Evolutionary conservation across 495 filamentous ascomycete genomes (phyloP), one percentile per base, ranked within the genome.

Genomic region (Baudoinia panamericana): DNA sequence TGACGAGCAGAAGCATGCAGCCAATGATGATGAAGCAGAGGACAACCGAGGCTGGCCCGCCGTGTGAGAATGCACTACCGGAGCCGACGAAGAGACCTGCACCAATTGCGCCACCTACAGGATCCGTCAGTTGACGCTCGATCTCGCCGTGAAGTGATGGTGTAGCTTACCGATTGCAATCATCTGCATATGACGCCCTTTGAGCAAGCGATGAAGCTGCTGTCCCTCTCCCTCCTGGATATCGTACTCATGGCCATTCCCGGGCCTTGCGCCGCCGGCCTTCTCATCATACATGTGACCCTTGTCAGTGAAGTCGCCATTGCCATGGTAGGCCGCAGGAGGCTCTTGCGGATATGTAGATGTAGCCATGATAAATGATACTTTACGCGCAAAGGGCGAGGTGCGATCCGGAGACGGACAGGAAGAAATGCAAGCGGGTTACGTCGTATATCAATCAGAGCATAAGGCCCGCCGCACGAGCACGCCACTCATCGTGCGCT

Each of bases 81-180:
- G 68, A 66, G 42, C 69, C 62, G 51, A 76, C 64, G 53, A 75
- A 74, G 16, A 74, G 64, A 63, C 71, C 71, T 45, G 71, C 68
- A 37, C 72, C 70, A 41, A 75, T 72, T 6, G 70, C 60, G 41
- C 69, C 70, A 40, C 67, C 67, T 50, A 31, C 4, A 13, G 13
- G 11, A 20, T 10, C 12, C 20, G 29, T 36, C 31, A 43, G 27
- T 24, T 33, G 30, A 20, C 23, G 17, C 18, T 21, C n/a, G 4
- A 7, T 7, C 13, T 8, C 18, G 30, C 18, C 30, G 31, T 19
- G 15, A 12, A 20, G 3, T 3, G 7, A 15, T 34, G 9, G 31
- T 16, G 22, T 7, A 6, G 30, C 43, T 23, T 46, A 49, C 60
- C 60, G 25, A 65, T 63, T 21, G 63, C 64, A 57, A 70, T 70